Evolutionary conservation across 2,329 filamentous ascomycete genomes (phyloP).

Genomic region (Tolypocladium ophioglossoides): DNA sequence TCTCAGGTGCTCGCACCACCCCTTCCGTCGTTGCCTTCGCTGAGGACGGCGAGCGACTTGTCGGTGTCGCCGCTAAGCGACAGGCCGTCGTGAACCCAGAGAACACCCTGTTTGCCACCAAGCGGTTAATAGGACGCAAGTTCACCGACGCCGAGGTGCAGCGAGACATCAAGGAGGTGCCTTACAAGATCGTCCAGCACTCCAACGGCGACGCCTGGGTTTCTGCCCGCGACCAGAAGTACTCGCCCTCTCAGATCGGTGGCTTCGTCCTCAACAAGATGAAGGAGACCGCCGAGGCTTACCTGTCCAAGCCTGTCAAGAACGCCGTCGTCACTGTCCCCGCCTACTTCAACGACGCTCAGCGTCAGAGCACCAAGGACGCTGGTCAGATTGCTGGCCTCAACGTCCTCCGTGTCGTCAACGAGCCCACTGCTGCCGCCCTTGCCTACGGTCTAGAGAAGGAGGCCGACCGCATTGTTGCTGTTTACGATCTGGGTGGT

Average conservation of each 20-base stretch:
- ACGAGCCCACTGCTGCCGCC: constrained; percentile 93
- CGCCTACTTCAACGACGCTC: constrained; percentile 97
- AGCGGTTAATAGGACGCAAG: constrained; percentile 97
- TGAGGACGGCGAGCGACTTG: constrained; percentile 88
- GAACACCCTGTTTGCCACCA: constrained; percentile 96
- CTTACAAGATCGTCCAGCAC: constrained; percentile 98
- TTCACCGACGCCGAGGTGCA: constrained; percentile 90
- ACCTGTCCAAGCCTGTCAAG: constrained; percentile 82
- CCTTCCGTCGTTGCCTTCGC: constrained; percentile 91
- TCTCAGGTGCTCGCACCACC: constrained; percentile 26
- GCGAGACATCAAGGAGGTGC: constrained; percentile 93
- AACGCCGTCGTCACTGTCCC: constrained; percentile 96
- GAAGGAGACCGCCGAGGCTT: constrained; percentile 96
- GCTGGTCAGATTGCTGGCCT: constrained; percentile 93
- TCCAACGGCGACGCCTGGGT: constrained; percentile 95
- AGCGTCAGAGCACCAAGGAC: constrained; percentile 97
- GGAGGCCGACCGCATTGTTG: constrained; percentile 78
- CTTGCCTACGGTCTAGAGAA: constrained; percentile 96
- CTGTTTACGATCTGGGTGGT: constrained; percentile 96
- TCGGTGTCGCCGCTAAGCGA: constrained; percentile 95
- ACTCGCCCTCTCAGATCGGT: constrained; percentile 97
- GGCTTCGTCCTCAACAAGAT: constrained; percentile 96
- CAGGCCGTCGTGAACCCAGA: constrained; percentile 98
- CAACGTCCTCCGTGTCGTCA: constrained; percentile 94
- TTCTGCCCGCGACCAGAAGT: constrained; percentile 84